phyloP scores from a whole-genome alignment of 1,139 yeast genomes.

The Candida sp. region DNA sequence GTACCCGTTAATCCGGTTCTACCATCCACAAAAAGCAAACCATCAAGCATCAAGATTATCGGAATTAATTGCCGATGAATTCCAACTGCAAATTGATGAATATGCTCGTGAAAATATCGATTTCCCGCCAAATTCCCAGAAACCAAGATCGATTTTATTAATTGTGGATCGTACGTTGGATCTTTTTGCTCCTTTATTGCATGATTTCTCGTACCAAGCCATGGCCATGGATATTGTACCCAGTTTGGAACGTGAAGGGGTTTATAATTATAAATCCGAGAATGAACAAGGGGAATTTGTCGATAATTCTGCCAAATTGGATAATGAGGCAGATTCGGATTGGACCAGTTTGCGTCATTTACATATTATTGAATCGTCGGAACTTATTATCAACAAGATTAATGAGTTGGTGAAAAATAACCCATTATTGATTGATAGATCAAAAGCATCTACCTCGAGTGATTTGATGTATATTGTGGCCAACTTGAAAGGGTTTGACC shows the following conservation, averaged over 20 bases:
- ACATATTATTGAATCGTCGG: slow-evolving; percentile 77
- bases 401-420: slow-evolving; percentile 70
- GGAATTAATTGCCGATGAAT: slow-evolving; percentile 66
- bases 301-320: slow-evolving; percentile 39
- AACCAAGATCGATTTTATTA: slow-evolving; percentile 72
- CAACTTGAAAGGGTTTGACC: slow-evolving; percentile 64
- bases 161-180: slow-evolving; percentile 85
- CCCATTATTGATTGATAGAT: slow-evolving; percentile 65
- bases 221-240: slow-evolving; percentile 78
- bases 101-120: slow-evolving; percentile 69
- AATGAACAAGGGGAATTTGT: slow-evolving; percentile 53
- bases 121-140: slow-evolving; percentile 56
- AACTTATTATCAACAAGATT: slow-evolving; percentile 56
- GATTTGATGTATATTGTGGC: slow-evolving; percentile 68
- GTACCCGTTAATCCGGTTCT: slow-evolving; percentile 81
- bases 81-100: slow-evolving; percentile 70
- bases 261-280: slow-evolving; percentile 60
- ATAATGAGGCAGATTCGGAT: slow-evolving; percentile 67
- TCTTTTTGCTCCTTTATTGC: slow-evolving; percentile 78
- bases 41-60: slow-evolving; percentile 62
- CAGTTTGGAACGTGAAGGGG: slow-evolving; percentile 46
- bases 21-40: slow-evolving; percentile 46
- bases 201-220: slow-evolving; percentile 93
- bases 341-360: slow-evolving; percentile 74
- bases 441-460: slow-evolving; percentile 55